Evolutionary conservation across 2,329 filamentous ascomycete genomes (phyloP).

Genomic region (Neopestalotiopsis sp.): DNA sequence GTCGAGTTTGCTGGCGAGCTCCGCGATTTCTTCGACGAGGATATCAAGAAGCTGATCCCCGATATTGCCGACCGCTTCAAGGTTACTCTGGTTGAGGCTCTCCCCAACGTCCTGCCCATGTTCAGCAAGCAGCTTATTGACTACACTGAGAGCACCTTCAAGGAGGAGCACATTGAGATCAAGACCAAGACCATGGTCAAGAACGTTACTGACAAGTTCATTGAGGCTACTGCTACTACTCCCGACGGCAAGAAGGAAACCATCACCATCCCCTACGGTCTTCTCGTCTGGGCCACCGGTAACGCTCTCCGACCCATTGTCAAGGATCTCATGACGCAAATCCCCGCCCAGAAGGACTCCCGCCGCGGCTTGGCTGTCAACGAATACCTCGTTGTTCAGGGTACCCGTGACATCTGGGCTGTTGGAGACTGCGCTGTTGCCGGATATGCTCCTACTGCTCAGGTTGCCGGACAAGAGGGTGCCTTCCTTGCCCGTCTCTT

Average conservation of each 20-base stretch:
- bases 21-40: conserved; percentile 98
- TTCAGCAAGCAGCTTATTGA: conserved; percentile 99
- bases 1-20: conserved; percentile 98
- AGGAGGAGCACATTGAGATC: conserved; percentile 97
- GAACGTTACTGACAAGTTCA: conserved; percentile 89
- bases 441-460: conserved; percentile 96
- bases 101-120: conserved; percentile 95
- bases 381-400: conserved; percentile 98
- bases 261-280: conserved; percentile 87
- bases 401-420: conserved; percentile 96
- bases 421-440: conserved; percentile 97
- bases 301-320: conserved; percentile 91
- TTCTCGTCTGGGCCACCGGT: conserved; percentile 97
- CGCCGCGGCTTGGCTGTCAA: conserved; percentile 95
- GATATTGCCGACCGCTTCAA: conserved; percentile 95
- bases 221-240: conserved; percentile 84
- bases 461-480: conserved; percentile 95
- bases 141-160: conserved; percentile 98
- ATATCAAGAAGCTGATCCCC: conserved; percentile 97
- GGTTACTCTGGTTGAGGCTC: conserved; percentile 95
- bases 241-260: conserved; percentile 85
- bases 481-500: conserved; percentile 93
- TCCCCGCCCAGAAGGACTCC: conserved; percentile 94
- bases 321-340: conserved; percentile 88
- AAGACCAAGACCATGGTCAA: conserved; percentile 99